Percentiles rank a stretch among this genome's conserved stretches.
phyloP scores from a whole-genome alignment of 2,329 filamentous ascomycete genomes.

The Nemania sp. region DNA sequence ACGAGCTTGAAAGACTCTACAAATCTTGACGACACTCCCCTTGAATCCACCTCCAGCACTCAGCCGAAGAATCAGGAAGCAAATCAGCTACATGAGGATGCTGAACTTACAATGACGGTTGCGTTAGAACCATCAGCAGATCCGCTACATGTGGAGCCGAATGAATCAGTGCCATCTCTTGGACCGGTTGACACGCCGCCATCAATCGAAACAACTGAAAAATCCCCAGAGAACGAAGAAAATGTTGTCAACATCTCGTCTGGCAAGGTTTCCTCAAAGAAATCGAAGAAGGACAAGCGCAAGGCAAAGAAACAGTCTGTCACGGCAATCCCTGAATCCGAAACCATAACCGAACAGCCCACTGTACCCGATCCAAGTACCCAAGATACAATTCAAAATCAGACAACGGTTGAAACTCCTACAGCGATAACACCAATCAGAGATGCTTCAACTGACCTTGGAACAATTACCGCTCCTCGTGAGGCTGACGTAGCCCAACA shows the following conservation, averaged over 20 bases:
- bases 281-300: slow-evolving; percentile 49
- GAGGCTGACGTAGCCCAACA: neutral
- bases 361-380: neutral
- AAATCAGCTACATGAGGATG: slow-evolving; percentile 22
- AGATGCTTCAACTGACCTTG: neutral
- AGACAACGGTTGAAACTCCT: neutral
- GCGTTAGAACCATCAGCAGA: slow-evolving; percentile 24
- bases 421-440: neutral
- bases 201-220: slow-evolving; percentile 7
- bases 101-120: slow-evolving; percentile 13
- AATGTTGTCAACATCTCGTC: slow-evolving; percentile 8
- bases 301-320: slow-evolving; percentile 31
- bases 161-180: neutral
- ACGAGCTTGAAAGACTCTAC: slow-evolving; percentile 30
- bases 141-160: slow-evolving; percentile 6
- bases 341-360: slow-evolving; percentile 5
- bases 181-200: slow-evolving; percentile 4
- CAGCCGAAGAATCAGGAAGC: slow-evolving; percentile 41
- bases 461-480: neutral
- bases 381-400: neutral
- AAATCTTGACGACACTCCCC: slow-evolving; percentile 24
- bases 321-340: slow-evolving; percentile 7
- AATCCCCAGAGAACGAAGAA: slow-evolving; percentile 4
- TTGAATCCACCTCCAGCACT: slow-evolving; percentile 28
- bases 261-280: slow-evolving; percentile 39